phyloP scores from a whole-genome alignment of 805 yeast species.

The Metschnikowia cerradonensis region DNA sequence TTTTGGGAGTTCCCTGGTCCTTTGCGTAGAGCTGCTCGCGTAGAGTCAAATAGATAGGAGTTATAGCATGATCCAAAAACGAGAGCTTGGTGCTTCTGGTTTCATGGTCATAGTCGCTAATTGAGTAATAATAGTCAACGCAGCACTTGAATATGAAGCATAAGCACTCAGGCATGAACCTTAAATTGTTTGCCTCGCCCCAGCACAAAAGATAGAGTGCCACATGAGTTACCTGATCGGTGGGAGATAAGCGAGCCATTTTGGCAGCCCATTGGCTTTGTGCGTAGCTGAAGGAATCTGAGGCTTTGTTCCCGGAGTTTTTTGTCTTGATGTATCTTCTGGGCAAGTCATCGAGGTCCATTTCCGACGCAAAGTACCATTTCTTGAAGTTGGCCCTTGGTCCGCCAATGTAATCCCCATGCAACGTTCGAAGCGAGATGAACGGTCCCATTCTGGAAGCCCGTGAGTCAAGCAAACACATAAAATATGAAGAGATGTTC shows the following conservation, averaged over 20 bases:
- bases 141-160: slow-evolving; percentile 85
- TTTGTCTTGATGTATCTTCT: slow-evolving; percentile 20
- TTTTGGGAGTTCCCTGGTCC: slow-evolving; percentile 41
- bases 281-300: slow-evolving; percentile 18
- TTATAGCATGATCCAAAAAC: slow-evolving; percentile 64
- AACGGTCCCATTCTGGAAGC: slow-evolving; percentile 59
- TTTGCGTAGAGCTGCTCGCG: slow-evolving; percentile 50
- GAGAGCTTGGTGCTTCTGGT: slow-evolving; percentile 14
- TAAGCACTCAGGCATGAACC: slow-evolving; percentile 87
- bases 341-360: slow-evolving; percentile 42
- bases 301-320: background rate
- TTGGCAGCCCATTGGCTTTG: slow-evolving; percentile 49
- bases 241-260: slow-evolving; percentile 47
- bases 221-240: slow-evolving; percentile 58
- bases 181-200: slow-evolving; percentile 86
- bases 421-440: slow-evolving; percentile 55
- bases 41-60: slow-evolving; percentile 67
- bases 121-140: slow-evolving; percentile 56
- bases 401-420: slow-evolving; percentile 76
- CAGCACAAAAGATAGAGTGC: slow-evolving; percentile 71
- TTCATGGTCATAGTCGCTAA: slow-evolving; percentile 31
- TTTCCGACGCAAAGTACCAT: slow-evolving; percentile 74
- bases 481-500: slow-evolving; percentile 52
- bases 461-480: slow-evolving; percentile 17
- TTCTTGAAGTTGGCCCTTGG: slow-evolving; percentile 61